Base-by-base conservation (phyloP, 371 early-diverging fungal genomes). In the Apophysomyces trapeziformis region DNA sequence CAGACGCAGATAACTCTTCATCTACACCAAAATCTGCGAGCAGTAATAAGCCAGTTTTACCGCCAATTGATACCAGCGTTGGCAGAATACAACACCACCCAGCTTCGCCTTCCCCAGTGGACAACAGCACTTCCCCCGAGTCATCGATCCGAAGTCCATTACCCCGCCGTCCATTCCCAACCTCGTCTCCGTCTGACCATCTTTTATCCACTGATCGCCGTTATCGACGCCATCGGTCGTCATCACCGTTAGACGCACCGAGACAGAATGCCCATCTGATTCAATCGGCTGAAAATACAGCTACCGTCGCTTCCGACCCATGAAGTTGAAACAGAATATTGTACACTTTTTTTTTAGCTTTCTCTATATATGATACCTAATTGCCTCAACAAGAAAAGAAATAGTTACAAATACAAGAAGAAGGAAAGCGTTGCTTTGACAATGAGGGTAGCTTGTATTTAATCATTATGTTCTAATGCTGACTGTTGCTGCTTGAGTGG, bases 1-100 rank as follows among this genome's bases (percentile, higher is more conserved):
- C n/a, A 21, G 18, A 13, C 18, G 43, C 16, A 16, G 32, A 60
- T 13, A 44, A 37, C 11, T 38, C 57, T 21, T 36, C 61, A 5
- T 21, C 65, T 26, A 38, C 65, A 37, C 63, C 68, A 5, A 66
- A 68, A 38, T 74, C 68, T 13, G 65, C 72, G 2, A 56, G 70
- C 4, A 68, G 72, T 21, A 68, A 60, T 5, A 72, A 70, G 59
- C 78, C 78, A 4, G 59, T 72, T 7, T 67, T 77, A 60, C 78
- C 78, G 21, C 78, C 78, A 5, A 77, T 77, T 63, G 74, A 77
- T 58, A 77, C 78, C 21, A 77, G 67, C 35, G 62, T 77, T 11
- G 74, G 72, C 8, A 46, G 74, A 16, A 16, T 62, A 56, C 37
- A 57, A n/a, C 16, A 61, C 35, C 36, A 63, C 26, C 44, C 44